Conservation (phyloP, 2,329 filamentous ascomycete genomes). For the Pyrenophora seminiperda region DNA sequence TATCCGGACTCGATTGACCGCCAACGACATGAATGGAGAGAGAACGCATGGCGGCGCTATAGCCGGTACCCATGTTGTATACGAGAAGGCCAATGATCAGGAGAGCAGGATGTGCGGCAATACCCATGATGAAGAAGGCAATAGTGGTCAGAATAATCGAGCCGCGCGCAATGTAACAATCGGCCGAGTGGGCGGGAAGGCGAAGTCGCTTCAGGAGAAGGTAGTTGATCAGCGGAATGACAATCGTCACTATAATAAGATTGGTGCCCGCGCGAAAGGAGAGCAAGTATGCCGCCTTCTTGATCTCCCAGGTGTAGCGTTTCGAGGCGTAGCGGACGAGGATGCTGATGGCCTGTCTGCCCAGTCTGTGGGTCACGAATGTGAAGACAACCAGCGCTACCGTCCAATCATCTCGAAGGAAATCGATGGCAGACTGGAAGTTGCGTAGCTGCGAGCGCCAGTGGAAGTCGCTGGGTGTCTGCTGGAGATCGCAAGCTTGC, state of each 20-base stretch:
- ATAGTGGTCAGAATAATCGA: constrained; percentile 53
- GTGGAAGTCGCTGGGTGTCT: constrained; percentile 24
- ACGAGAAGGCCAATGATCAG: constrained; percentile 54
- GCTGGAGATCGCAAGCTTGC: constrained; percentile 24
- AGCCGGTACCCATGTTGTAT: constrained; percentile 57
- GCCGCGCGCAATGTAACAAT: constrained; percentile 53
- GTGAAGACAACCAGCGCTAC: constrained; percentile 52
- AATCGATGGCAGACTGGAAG: constrained; percentile 47
- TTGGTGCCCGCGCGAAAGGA: constrained; percentile 56
- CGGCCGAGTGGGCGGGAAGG: constrained; percentile 49
- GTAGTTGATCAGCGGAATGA: constrained; percentile 52
- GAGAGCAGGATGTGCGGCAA: constrained; percentile 51
- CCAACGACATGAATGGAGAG: constrained; percentile 56
- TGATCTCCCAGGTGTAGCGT: constrained; percentile 57
- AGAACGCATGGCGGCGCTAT: constrained; percentile 54
- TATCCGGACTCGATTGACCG: constrained; percentile 50
- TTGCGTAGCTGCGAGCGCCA: constrained; percentile 39
- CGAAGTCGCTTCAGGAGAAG: constrained; percentile 46
- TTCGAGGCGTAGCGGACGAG: constrained; percentile 59
- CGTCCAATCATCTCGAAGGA: constrained; percentile 49
- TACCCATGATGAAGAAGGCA: constrained; percentile 54
- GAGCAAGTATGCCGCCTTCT: constrained; percentile 49
- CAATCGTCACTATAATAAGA: constrained; percentile 54
- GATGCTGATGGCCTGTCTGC: constrained; percentile 54
- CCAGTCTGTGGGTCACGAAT: constrained; percentile 56